Evolutionary conservation across 139 green algal genomes (phyloP).

Genomic region (Chlorella sorokiniana): DNA sequence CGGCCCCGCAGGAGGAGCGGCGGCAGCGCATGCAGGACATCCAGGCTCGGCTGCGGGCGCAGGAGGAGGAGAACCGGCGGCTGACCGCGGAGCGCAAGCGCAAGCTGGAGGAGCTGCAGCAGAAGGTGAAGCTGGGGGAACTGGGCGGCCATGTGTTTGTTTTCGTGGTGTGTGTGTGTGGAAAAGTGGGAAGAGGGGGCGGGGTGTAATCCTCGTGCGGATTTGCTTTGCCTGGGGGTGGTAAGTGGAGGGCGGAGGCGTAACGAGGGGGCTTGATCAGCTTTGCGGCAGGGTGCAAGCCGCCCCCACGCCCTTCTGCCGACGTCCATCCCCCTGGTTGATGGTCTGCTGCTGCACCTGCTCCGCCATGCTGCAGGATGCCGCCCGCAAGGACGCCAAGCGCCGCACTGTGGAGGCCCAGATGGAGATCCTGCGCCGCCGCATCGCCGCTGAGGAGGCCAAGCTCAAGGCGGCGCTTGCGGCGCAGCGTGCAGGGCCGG

Average conservation of each 20-base stretch:
- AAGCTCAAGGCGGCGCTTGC: neutral
- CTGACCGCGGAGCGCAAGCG: conserved; percentile 45
- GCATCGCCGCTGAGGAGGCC: conserved; percentile 26
- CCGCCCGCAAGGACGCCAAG: conserved; percentile 11
- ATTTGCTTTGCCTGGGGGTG: no score
- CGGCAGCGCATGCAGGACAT: conserved; percentile 40
- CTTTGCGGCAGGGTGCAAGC: no score
- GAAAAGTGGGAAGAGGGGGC: neutral
- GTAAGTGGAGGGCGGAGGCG: no score
- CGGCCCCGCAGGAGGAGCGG: conserved; percentile 51
- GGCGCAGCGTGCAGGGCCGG: neutral
- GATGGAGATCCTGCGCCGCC: conserved; percentile 24
- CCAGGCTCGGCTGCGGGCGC: conserved; percentile 30
- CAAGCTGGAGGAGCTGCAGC: conserved; percentile 21
- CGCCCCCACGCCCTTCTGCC: no score
- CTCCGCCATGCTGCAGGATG: conserved; percentile 8
- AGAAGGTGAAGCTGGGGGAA: no score
- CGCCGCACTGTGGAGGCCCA: conserved; percentile 3
- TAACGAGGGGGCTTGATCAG: no score
- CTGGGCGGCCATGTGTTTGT: no score
- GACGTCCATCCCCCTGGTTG: no score
- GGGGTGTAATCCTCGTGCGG: no score
- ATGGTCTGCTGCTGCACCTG: no score
- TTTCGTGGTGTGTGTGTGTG: neutral
- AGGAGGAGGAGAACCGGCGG: conserved; percentile 53